Evolutionary conservation across 164 flowering plant species (phyloP), one percentile per base, ranked within the genome.

Genomic region (Paratinospora sagittata): DNA sequence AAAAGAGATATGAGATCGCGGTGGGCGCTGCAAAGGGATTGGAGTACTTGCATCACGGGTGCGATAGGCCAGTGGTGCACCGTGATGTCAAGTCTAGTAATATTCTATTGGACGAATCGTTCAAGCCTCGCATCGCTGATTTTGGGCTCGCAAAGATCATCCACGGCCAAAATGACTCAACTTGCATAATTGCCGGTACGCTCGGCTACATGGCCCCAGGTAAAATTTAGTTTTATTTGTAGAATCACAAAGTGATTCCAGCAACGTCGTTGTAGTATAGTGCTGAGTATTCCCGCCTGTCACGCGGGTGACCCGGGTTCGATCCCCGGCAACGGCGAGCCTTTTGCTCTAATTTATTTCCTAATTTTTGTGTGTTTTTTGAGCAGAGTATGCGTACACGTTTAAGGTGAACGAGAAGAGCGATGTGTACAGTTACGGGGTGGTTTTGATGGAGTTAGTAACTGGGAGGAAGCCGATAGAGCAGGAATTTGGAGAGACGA

Each of bases 11-110:
- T 58, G 83, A 82, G 26, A 88, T 91, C 14, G 94, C 92, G 0
- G 16, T 89, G 26, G 97, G 97, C 43, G 81, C 97, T 1, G 97
- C 93, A 0, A 87, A 74, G 71, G 96, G 96, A 17, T 71, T 90
- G 67, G 96, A 88, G 82, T 90, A 90, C 70, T 74, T 90, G 62
- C 96, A 90, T 70, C 93, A 88, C 60, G 89, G 96, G 3, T 84
- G 81, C 64, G 84, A 85, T 0, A 68, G 81, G 43, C 88, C 91
- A 3, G 84, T 90, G 36, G 78, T 89, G 61, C 97, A 90, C 67
- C 71, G 97, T 1, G 97, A 90, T 73, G 92, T 90, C 8, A 90
- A 90, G 78, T 90, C 97, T 0, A 90, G 97, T 45, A 90, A 90
- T 70, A 90, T 90, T 5, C 72, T 90, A 70, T 67, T 90, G 78